These are phyloP conservation scores for Moesziomyces parantarcticus DNA, from an alignment of 1,284 basidiomycete species.

Conservation along the genomic window DNA sequence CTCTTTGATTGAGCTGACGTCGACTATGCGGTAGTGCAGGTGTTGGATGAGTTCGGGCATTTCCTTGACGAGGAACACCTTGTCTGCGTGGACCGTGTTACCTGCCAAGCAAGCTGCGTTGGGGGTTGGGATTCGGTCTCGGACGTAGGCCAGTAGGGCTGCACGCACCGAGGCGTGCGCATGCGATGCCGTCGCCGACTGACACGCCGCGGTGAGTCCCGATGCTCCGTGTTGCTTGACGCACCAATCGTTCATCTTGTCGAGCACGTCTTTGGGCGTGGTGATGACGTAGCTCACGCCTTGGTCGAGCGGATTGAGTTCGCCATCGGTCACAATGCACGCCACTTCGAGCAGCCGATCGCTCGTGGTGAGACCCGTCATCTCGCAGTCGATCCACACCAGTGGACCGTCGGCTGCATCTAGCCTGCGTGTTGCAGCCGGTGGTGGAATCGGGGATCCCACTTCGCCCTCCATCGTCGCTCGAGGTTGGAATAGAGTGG, in stretches of 20 bases:
- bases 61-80: slow-evolving; percentile 76
- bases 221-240: slow-evolving; percentile 43
- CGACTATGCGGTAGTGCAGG: slow-evolving; percentile 72
- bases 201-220: slow-evolving; percentile 54
- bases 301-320: slow-evolving; percentile 78
- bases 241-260: slow-evolving; percentile 68
- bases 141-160: slow-evolving; percentile 70
- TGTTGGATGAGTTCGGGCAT: slow-evolving; percentile 75
- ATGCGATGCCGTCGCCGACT: slow-evolving; percentile 33
- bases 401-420: slow-evolving; percentile 74
- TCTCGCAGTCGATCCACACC: slow-evolving; percentile 90
- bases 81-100: slow-evolving; percentile 82
- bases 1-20: slow-evolving; percentile 77
- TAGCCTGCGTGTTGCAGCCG: slow-evolving; percentile 36
- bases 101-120: slow-evolving; percentile 79
- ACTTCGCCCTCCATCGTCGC: background rate
- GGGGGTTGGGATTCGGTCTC: slow-evolving; percentile 69
- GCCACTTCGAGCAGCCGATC: slow-evolving; percentile 81
- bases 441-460: slow-evolving; percentile 53
- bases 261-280: slow-evolving; percentile 75
- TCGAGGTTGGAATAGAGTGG: background rate
- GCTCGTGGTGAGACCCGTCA: slow-evolving; percentile 77
- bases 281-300: slow-evolving; percentile 78
- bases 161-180: slow-evolving; percentile 68
- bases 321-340: slow-evolving; percentile 82